Percentiles rank a stretch among this genome's conserved stretches.
Evolutionary conservation across 1,284 basidiomycete species (phyloP).

Genomic region (Sphaerobolus stellatus): DNA sequence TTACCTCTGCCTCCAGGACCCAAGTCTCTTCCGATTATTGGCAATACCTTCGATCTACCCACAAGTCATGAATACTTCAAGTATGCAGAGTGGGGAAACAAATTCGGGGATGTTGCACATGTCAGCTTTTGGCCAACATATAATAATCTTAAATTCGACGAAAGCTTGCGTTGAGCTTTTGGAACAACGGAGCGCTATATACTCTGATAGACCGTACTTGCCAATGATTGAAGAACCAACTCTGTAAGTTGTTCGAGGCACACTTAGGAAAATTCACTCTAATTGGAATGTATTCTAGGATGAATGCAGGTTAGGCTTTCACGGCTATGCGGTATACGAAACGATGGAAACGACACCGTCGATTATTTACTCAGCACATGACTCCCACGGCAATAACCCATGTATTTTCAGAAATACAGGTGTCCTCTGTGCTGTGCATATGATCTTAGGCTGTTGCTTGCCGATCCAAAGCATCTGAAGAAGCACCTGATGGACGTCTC

Average conservation of each 20-base stretch:
- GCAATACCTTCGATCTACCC: too few species aligned
- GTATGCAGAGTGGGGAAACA: constrained; percentile 43
- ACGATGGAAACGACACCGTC: constrained; percentile 22
- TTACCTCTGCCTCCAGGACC: too few species aligned
- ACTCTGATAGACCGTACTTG: constrained; percentile 16
- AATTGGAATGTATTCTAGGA: constrained; percentile 12
- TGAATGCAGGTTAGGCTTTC: constrained; percentile 23
- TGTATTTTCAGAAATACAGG: not conserved
- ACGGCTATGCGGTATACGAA: constrained; percentile 22
- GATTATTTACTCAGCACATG: constrained; percentile 20
- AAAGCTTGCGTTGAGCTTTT: constrained; percentile 16
- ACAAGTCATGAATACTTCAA: too few species aligned
- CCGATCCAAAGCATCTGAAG: not conserved
- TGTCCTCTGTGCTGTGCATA: not conserved
- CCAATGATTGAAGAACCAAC: not conserved
- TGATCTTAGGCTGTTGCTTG: not conserved
- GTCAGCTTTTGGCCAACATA: constrained; percentile 13
- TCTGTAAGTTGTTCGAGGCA: not conserved
- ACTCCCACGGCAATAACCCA: constrained; percentile 2
- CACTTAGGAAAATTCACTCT: not conserved
- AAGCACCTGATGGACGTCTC: not conserved
- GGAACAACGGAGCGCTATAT: constrained; percentile 15
- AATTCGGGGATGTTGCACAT: constrained; percentile 35
- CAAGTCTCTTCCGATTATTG: too few species aligned
- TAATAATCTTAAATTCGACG: constrained; percentile 17